Percentiles rank a stretch among this genome's conserved stretches.
Conservation (phyloP, 208 protist species). For the Trypanosoma mega region DNA sequence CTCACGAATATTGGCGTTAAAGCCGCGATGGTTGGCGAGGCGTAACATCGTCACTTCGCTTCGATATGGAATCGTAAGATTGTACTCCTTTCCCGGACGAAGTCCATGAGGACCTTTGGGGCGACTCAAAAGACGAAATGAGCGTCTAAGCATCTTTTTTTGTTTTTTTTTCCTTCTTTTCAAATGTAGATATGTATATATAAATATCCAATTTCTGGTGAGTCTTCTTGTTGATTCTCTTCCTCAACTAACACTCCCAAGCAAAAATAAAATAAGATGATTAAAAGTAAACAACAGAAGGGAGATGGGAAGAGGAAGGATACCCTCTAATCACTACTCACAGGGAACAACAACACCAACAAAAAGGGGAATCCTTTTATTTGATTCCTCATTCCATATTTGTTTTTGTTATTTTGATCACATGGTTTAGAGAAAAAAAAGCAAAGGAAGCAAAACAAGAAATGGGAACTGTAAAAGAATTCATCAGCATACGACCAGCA, state of each 20-base stretch:
- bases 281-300: too few species aligned
- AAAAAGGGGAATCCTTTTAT: slow-evolving; percentile 19
- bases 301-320: not conserved
- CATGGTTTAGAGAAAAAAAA: too few species aligned
- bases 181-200: slow-evolving; percentile 4
- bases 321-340: not conserved
- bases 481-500: too few species aligned
- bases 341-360: slow-evolving; percentile 24
- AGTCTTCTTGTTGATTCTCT: too few species aligned
- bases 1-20: slow-evolving; percentile 87
- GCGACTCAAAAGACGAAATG: slow-evolving; percentile 36
- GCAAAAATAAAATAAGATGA: too few species aligned
- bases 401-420: too few species aligned
- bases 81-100: slow-evolving; percentile 75
- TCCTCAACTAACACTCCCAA: slow-evolving; percentile 1
- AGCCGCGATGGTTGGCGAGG: slow-evolving; percentile 36
- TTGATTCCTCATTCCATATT: not conserved
- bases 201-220: slow-evolving; percentile 2
- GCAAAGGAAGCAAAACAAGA: too few species aligned
- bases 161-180: not conserved
- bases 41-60: slow-evolving; percentile 84
- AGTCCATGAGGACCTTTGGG: slow-evolving; percentile 81
- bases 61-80: slow-evolving; percentile 79
- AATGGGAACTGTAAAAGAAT: too few species aligned
- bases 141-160: slow-evolving; percentile 56